These are phyloP conservation scores for Berberis vulgaris DNA, from an alignment of 164 flowering plant species.

Conservation along the genomic window DNA sequence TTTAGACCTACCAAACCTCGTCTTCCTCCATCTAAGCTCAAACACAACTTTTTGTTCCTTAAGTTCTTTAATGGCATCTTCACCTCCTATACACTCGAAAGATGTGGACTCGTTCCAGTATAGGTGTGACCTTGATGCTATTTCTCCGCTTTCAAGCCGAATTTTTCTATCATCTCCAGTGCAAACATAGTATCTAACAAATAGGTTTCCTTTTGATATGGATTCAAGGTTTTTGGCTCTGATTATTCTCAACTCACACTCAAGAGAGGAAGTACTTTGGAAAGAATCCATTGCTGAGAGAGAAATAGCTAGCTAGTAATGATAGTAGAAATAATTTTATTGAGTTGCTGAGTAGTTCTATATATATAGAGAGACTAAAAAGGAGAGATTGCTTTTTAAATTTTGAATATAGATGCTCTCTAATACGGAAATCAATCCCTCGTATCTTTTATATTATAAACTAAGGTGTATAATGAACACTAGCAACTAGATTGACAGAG, in stretches of 20 bases:
- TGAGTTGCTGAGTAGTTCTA: too few relatives aligned
- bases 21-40: conserved; percentile 51
- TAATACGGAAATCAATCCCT: too few relatives aligned
- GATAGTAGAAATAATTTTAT: too few relatives aligned
- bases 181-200: conserved; percentile 31
- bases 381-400: too few relatives aligned
- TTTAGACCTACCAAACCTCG: conserved; percentile 25
- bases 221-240: conserved; percentile 8
- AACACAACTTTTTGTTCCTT: conserved; percentile 37
- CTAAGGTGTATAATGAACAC: too few relatives aligned
- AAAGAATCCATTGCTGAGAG: conserved; percentile 5
- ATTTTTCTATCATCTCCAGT: conserved; percentile 35
- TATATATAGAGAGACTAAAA: too few relatives aligned
- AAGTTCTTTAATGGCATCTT: conserved; percentile 26
- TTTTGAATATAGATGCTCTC: too few relatives aligned
- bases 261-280: conserved; percentile 5
- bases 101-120: conserved; percentile 46
- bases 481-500: too few relatives aligned
- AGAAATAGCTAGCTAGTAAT: too few relatives aligned
- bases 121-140: conserved; percentile 24
- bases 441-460: too few relatives aligned
- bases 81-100: conserved; percentile 37
- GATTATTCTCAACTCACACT: conserved; percentile 9
- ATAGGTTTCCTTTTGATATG: conserved; percentile 3
- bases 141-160: conserved; percentile 34